A percentile compares a stretch with the other conserved stretches of the same genome.
Evolutionary conservation across 2,329 filamentous ascomycete genomes (phyloP).

Genomic region (Scedosporium boydii): DNA sequence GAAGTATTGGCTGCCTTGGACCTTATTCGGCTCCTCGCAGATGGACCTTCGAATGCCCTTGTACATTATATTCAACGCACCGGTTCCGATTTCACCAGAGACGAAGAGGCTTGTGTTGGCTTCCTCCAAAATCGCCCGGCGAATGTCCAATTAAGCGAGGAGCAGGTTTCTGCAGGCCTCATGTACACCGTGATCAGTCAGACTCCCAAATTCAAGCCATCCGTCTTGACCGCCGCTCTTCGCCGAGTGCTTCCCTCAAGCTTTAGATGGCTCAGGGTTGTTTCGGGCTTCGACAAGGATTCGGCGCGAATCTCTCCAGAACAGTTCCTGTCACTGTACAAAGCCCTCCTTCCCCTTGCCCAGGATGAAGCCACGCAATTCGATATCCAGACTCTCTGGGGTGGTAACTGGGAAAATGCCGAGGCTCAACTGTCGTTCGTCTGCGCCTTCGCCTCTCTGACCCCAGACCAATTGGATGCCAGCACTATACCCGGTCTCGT

Average conservation of each 20-base stretch:
- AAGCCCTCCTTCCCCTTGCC: conserved; percentile 66
- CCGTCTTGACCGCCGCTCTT: conserved; percentile 51
- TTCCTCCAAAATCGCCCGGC: conserved; percentile 44
- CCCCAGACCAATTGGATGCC: conserved; percentile 68
- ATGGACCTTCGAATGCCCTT: conserved; percentile 45
- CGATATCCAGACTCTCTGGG: conserved; percentile 85
- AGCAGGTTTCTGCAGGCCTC: conserved; percentile 73
- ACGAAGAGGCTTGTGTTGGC: conserved; percentile 54
- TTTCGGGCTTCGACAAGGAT: conserved; percentile 72
- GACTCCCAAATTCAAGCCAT: conserved; percentile 41
- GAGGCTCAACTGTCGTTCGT: conserved; percentile 92
- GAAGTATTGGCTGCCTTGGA: conserved; percentile 63
- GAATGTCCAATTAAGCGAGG: conserved; percentile 60
- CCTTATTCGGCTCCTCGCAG: conserved; percentile 55
- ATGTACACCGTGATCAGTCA: conserved; percentile 55
- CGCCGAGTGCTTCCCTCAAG: conserved; percentile 50
- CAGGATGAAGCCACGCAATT: conserved; percentile 42
- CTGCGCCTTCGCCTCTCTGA: conserved; percentile 71
- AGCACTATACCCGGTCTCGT: conserved; percentile 75
- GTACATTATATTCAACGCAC: conserved; percentile 62
- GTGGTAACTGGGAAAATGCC: conserved; percentile 76
- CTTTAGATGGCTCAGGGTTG: conserved; percentile 62
- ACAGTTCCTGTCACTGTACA: conserved; percentile 76
- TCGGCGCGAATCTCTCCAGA: conserved; percentile 64
- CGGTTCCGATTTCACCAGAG: conserved; percentile 66